Percentiles rank a stretch among this genome's conserved stretches.
Conservation (phyloP, 2,329 filamentous ascomycete species). For the Diaporthe citriasiana region DNA sequence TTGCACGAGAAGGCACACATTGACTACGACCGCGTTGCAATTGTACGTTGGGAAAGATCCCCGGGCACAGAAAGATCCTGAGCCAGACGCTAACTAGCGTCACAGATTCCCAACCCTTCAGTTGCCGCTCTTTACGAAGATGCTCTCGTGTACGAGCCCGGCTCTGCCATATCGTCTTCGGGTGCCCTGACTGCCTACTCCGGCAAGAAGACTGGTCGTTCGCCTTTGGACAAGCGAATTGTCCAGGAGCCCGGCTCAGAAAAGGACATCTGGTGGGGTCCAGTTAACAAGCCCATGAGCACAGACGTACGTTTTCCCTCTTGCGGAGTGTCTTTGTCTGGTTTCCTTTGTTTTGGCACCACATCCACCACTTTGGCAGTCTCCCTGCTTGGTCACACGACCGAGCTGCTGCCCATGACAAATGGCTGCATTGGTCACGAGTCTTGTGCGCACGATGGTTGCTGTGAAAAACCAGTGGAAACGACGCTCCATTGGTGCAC, state of each 20-base stretch:
- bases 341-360: conserved; percentile 21
- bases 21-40: conserved; percentile 98
- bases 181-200: conserved; percentile 98
- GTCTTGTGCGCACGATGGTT: neutral
- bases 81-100: conserved; percentile 45
- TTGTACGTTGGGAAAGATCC: conserved; percentile 72
- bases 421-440: conserved; percentile 43
- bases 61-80: neutral
- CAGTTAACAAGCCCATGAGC: conserved; percentile 99
- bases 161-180: conserved; percentile 95
- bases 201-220: conserved; percentile 97
- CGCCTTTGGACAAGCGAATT: conserved; percentile 96
- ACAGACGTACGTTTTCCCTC: conserved; percentile 80
- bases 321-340: conserved; percentile 21
- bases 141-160: conserved; percentile 94
- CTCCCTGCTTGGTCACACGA: conserved; percentile 24
- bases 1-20: conserved; percentile 98
- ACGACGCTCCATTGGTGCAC: conserved; percentile 25
- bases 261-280: conserved; percentile 98
- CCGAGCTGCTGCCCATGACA: conserved; percentile 4
- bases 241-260: conserved; percentile 92
- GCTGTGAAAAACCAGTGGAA: neutral
- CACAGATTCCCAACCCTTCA: conserved; percentile 86
- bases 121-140: conserved; percentile 98
- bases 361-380: neutral